phyloP scores from a whole-genome alignment of 1,139 yeast genomes.

The Eremothecium sinecaudum region DNA sequence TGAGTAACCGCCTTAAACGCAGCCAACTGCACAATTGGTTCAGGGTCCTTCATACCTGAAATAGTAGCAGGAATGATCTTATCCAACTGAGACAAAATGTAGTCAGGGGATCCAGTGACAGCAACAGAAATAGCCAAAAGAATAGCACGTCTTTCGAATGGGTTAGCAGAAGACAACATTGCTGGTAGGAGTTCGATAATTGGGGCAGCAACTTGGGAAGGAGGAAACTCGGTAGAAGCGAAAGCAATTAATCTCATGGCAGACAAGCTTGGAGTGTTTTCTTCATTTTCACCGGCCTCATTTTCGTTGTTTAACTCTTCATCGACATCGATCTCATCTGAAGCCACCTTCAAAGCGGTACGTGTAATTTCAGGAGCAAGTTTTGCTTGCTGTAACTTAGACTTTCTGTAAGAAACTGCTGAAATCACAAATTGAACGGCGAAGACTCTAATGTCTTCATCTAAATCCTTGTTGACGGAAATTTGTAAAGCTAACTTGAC shows the following conservation, averaged over 20 bases:
- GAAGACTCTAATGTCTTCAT: conserved; percentile 73
- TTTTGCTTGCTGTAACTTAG: conserved; percentile 52
- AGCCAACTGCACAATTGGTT: conserved; percentile 70
- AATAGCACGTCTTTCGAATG: conserved; percentile 81
- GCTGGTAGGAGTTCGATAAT: conserved; percentile 59
- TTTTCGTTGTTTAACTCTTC: conserved; percentile 70
- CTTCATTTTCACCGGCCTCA: conserved; percentile 89
- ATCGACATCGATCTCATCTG: conserved; percentile 67
- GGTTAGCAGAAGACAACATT: conserved; percentile 54
- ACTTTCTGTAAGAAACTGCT: conserved; percentile 62
- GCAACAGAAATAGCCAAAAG: conserved; percentile 74
- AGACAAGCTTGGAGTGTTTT: conserved; percentile 65
- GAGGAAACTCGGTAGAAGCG: conserved; percentile 78
- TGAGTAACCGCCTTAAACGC: conserved; percentile 76
- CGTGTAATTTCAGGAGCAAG: conserved; percentile 73
- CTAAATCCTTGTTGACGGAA: conserved; percentile 56
- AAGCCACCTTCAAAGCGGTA: conserved; percentile 66
- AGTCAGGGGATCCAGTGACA: conserved; percentile 92
- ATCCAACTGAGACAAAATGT: conserved; percentile 62
- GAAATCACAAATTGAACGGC: conserved; percentile 81
- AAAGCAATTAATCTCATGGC: conserved; percentile 75
- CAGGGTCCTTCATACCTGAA: conserved; percentile 70
- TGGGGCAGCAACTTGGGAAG: conserved; percentile 81
- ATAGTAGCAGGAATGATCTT: conserved; percentile 66
- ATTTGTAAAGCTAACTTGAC: conserved; percentile 69